Base-by-base conservation (phyloP, 306 rosid species). In the Lablab purpureus region DNA sequence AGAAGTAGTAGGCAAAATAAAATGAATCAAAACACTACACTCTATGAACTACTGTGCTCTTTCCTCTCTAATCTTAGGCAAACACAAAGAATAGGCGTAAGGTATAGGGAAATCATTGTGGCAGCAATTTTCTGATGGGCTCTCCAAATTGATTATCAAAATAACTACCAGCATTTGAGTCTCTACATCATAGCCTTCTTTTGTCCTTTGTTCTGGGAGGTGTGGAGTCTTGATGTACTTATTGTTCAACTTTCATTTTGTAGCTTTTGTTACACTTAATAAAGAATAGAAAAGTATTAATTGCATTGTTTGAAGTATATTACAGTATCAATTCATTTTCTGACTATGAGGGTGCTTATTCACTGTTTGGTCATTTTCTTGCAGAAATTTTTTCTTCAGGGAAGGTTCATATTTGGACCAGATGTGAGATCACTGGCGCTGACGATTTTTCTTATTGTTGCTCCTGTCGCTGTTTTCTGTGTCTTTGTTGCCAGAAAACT, bases 351-450 rank as follows among this genome's bases (percentile, higher is more conserved):
- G 59, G 30, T 83, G 56, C 79, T 82, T 71, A 59, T 65, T 87
- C 14, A n/a, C 58, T 49, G 27, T 23, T 40, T 67, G 32, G 10
- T 58, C 27, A 43, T 71, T 78, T 65, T 78, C 63, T 73, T 87
- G 90, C 96, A 95, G 99, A 95, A 90, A 85, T 95, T 95, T 82
- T 88, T 93, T 30, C 92, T 93, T 80, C 94, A 89, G 78, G 99
- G 99, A 21, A 93, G 93, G 88, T 90, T 95, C 84, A 87, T 95
- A 80, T 95, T 95, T 52, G 99, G 99, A 78, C 99, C 99, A n/a
- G 99, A 95, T 90, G 97, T 90, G 82, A 86, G 99, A 86, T 95
- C 99, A 10, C 71, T 95, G 91, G 87, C 77, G 36, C 84, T 95
- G 87, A 95, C 99, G 23, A 80, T 95, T 75, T 88, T 91, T 73